These are phyloP conservation scores for Pseudozyma flocculosa DNA, from an alignment of 1,284 basidiomycete genomes.

Conservation along the genomic window DNA sequence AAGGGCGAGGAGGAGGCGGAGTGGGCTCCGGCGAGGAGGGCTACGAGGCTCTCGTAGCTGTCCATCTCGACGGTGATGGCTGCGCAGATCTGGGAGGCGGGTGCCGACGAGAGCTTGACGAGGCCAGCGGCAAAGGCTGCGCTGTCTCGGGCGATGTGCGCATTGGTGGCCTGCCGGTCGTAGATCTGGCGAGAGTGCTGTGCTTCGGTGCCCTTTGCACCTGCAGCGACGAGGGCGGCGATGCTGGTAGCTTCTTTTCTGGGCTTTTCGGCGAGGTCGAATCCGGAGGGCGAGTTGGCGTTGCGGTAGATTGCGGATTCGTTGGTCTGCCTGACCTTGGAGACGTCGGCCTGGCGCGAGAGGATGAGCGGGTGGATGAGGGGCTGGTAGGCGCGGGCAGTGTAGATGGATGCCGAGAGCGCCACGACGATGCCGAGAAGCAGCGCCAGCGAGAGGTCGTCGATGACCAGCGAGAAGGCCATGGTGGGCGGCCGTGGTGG, in stretches of 20 bases:
- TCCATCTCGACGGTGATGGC: slow-evolving; percentile 29
- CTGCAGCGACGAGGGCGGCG: slow-evolving; percentile 30
- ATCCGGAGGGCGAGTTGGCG: slow-evolving; percentile 52
- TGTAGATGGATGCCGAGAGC: slow-evolving; percentile 34
- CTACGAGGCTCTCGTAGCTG: slow-evolving; percentile 25
- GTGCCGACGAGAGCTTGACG: slow-evolving; percentile 24
- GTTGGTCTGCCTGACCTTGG: slow-evolving; percentile 35
- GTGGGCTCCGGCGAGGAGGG: slow-evolving; percentile 30
- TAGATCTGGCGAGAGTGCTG: slow-evolving; percentile 23
- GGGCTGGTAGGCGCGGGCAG: slow-evolving; percentile 43
- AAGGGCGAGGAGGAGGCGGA: slow-evolving; percentile 23
- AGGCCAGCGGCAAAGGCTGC: slow-evolving; percentile 38
- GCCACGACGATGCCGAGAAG: slow-evolving; percentile 35
- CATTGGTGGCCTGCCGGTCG: slow-evolving; percentile 22
- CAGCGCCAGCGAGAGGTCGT: slow-evolving; percentile 47
- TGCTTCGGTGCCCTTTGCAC: slow-evolving; percentile 20
- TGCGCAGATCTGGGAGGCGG: slow-evolving; percentile 21
- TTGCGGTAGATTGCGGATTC: slow-evolving; percentile 56
- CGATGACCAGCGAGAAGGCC: slow-evolving; percentile 44
- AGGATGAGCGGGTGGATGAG: slow-evolving; percentile 55
- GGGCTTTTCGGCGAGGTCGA: slow-evolving; percentile 50
- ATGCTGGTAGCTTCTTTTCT: slow-evolving; percentile 35
- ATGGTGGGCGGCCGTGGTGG: slow-evolving; percentile 22
- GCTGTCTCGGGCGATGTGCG: slow-evolving; percentile 30
- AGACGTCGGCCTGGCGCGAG: slow-evolving; percentile 50